Percentiles rank a stretch among this genome's conserved stretches.
Conservation (phyloP, 192 early-diverging fungal species). For the Backusella westeae region DNA sequence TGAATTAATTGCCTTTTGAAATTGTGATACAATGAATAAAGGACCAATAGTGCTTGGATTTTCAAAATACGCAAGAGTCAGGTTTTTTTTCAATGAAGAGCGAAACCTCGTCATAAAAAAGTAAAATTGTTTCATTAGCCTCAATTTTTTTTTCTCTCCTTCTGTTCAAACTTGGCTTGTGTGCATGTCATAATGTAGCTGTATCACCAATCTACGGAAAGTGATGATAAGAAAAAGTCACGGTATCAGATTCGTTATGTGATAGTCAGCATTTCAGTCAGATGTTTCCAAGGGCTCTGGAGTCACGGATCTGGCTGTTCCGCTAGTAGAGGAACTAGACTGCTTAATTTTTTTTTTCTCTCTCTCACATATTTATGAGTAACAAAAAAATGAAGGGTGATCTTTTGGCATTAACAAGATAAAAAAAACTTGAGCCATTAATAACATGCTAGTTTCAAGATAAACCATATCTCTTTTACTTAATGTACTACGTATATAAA, state of each 20-base stretch:
- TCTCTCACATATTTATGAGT: too few relatives aligned
- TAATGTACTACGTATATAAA: too few relatives aligned
- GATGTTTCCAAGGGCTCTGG: not conserved
- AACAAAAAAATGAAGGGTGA: not conserved
- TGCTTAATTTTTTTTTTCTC: not conserved
- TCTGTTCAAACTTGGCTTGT: not conserved
- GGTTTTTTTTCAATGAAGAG: not conserved
- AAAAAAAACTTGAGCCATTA: not conserved
- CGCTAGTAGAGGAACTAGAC: not conserved
- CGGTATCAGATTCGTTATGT: not conserved
- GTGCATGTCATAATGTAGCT: not conserved
- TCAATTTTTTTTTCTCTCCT: not conserved
- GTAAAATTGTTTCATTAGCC: not conserved
- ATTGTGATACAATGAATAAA: not conserved
- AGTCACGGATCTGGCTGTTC: not conserved
- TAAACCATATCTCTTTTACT: not conserved
- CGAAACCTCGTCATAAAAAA: not conserved
- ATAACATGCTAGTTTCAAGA: not conserved
- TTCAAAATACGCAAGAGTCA: too few relatives aligned
- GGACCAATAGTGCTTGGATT: not conserved
- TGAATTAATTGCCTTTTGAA: not conserved
- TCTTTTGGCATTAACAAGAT: not conserved
- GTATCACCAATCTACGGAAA: not conserved
- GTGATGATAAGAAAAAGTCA: not conserved
- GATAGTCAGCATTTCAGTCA: not conserved